Conservation (phyloP, 495 filamentous ascomycete species). For the Lophiotrema nucula region DNA sequence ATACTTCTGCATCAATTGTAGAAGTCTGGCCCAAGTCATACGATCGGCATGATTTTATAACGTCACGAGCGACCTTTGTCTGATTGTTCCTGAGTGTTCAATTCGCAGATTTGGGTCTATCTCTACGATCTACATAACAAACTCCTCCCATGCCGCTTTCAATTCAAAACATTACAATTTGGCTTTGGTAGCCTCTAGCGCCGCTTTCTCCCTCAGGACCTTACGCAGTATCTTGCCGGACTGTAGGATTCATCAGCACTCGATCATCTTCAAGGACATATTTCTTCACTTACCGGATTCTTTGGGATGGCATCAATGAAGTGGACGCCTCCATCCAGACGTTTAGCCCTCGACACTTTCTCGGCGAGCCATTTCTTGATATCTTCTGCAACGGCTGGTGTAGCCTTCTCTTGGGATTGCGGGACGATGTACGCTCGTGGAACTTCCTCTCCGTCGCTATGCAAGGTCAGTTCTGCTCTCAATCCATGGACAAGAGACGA, state of each 20-base stretch:
- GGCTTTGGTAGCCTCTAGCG: constrained; percentile 27
- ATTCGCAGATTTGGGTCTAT: too few relatives aligned
- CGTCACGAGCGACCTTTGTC: too few relatives aligned
- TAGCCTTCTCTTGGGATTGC: constrained; percentile 18
- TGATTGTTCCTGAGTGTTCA: too few relatives aligned
- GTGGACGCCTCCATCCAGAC: constrained; percentile 39
- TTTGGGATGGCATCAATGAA: constrained; percentile 42
- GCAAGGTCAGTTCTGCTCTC: constrained; percentile 1
- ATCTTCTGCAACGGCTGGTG: constrained; percentile 27
- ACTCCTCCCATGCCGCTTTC: too few relatives aligned
- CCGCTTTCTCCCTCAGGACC: constrained; percentile 39
- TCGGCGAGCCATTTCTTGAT: constrained; percentile 37
- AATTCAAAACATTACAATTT: constrained; percentile 22
- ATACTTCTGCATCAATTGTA: too few relatives aligned
- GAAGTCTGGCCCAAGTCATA: too few relatives aligned
- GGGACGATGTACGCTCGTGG: constrained; percentile 43
- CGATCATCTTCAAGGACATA: not conserved
- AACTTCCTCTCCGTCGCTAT: constrained; percentile 39
- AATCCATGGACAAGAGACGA: not conserved
- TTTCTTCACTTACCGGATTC: constrained; percentile 38
- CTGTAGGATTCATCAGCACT: constrained; percentile 12
- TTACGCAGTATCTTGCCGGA: constrained; percentile 45
- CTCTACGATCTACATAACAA: too few relatives aligned
- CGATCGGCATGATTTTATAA: too few relatives aligned
- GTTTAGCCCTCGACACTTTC: constrained; percentile 37